Percentiles rank a stretch among this genome's conserved stretches.
Conservation (phyloP, 164 flowering plant species). For the Annona squamosa region DNA sequence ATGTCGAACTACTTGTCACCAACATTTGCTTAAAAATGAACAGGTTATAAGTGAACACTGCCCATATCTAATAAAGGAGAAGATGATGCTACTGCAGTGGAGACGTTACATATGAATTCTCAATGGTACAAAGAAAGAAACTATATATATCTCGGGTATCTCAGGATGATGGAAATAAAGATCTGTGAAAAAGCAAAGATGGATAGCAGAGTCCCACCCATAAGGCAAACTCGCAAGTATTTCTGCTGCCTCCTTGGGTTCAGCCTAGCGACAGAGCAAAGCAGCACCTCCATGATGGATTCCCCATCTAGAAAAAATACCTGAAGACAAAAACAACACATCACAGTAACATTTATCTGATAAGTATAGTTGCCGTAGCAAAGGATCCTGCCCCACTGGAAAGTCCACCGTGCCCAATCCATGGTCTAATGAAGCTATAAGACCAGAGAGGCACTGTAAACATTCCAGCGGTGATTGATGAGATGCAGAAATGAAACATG, state of each 20-base stretch:
- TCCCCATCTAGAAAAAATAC: constrained; percentile 65
- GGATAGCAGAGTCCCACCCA: constrained; percentile 11
- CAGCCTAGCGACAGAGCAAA: constrained; percentile 11
- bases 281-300: constrained; percentile 10
- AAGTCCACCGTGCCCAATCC: background rate
- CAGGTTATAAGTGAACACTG: too few species aligned
- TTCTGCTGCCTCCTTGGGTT: constrained; percentile 4
- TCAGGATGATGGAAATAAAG: constrained; percentile 1
- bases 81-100: too few species aligned
- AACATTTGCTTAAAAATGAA: too few species aligned
- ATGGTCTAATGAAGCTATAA: background rate
- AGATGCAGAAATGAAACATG: too few species aligned
- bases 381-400: background rate
- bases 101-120: background rate
- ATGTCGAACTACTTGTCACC: too few species aligned
- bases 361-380: background rate
- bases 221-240: constrained; percentile 4
- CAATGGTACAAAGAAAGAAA: background rate
- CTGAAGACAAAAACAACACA: constrained; percentile 21
- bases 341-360: too few species aligned
- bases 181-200: constrained; percentile 1
- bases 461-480: too few species aligned
- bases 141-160: background rate
- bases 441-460: too few species aligned
- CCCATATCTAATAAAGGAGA: too few species aligned